Evolutionary conservation across 257 asterid genomes (phyloP).

Genomic region (Solanum peruvianum): DNA sequence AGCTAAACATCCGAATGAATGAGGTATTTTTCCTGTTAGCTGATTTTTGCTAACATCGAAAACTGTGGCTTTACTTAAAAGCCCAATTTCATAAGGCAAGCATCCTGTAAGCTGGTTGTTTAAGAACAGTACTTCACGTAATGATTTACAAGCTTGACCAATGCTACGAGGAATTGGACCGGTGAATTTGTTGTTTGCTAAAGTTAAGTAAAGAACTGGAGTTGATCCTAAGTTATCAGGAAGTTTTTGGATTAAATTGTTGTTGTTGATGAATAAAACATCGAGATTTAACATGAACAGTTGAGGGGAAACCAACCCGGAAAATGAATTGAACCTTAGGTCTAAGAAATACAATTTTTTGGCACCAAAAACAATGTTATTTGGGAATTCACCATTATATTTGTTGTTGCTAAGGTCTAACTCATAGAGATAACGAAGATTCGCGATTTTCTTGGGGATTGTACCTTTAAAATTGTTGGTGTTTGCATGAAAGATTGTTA

Average conservation of each 20-base stretch:
- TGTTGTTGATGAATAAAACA: slow-evolving; percentile 61
- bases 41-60: slow-evolving; percentile 43
- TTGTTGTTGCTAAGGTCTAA: slow-evolving; percentile 61
- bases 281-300: slow-evolving; percentile 44
- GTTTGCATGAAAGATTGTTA: slow-evolving; percentile 43
- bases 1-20: slow-evolving; percentile 44
- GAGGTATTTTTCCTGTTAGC: slow-evolving; percentile 53
- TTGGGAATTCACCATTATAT: slow-evolving; percentile 35
- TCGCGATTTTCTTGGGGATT: slow-evolving; percentile 19
- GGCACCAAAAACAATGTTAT: slow-evolving; percentile 15
- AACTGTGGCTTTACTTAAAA: slow-evolving; percentile 10
- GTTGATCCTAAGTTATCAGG: slow-evolving; percentile 35
- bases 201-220: slow-evolving; percentile 31
- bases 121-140: slow-evolving; percentile 30
- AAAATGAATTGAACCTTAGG: slow-evolving; percentile 40
- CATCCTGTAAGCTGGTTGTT: slow-evolving; percentile 48
- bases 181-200: slow-evolving; percentile 43
- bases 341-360: slow-evolving; percentile 49
- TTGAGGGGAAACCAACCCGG: slow-evolving; percentile 24
- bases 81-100: slow-evolving; percentile 57
- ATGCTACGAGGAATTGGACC: slow-evolving; percentile 49
- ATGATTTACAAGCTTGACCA: slow-evolving; percentile 20
- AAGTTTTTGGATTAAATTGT: slow-evolving; percentile 24
- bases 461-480: slow-evolving; percentile 31
- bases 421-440: slow-evolving; percentile 26